Base-by-base conservation (phyloP, 257 asterid species). In the Nicotiana undulata region DNA sequence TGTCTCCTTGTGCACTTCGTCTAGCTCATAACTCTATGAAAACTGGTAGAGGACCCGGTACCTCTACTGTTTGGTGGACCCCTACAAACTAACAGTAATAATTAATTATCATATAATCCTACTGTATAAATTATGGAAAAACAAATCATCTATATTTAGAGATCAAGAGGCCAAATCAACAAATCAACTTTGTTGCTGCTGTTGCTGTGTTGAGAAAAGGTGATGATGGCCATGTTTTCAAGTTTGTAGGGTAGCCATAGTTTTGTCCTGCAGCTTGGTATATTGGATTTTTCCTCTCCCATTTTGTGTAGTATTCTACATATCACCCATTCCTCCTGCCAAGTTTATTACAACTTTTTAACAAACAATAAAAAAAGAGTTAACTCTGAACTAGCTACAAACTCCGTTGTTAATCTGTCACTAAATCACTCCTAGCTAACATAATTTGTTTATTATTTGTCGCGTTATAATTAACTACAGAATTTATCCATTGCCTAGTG, bases 141-240 rank as follows among this genome's bases (percentile, higher is more conserved):
- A 15, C n/a, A 15, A 13, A 0, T 15, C 58, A 13, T 51, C 56
- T 17, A 4, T 52, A 15, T 4, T 76, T 79, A 85, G 75, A 56
- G 81, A 83, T 83, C 67, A 61, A 85, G 22, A 58, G 82, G 86
- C 82, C 87, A 83, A 84, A n/a, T n/a, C n/a, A n/a, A n/a, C n/a
- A 87, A 86, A 80, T 86, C 84, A 9, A 9, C 6, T n/a, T n/a
- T n/a, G n/a, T n/a, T n/a, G n/a, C n/a, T n/a, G 31, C 31, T 7
- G 31, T 16, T 17, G 53, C 10, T 15, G 58, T 20, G 91, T 90
- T 67, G 85, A 34, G 70, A 89, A 83, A 13, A 66, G 51, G 10
- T 66, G 61, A 29, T 56, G 68, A 76, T 77, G 81, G 32, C 81
- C 65, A 77, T 77, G 81, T 77, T 26, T 77, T 34, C 20, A 58